Conservation (phyloP, 2,329 filamentous ascomycete genomes). For the Alternaria ventricosa region DNA sequence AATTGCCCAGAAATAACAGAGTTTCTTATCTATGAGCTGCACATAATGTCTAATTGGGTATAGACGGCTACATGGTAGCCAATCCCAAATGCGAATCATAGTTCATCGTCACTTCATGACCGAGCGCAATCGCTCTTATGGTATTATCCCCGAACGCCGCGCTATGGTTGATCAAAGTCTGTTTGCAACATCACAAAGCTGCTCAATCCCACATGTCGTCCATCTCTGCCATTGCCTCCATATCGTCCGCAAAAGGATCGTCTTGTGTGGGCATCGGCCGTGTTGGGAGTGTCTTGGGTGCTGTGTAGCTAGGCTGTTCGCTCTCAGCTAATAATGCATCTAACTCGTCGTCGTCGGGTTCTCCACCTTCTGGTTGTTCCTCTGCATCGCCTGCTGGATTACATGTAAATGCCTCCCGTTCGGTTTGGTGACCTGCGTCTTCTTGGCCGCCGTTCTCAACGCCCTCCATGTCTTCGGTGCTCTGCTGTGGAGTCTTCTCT, state of each 20-base stretch:
- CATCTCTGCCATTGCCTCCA: slow-evolving; percentile 50
- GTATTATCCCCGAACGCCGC: slow-evolving; percentile 25
- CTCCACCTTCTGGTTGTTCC: slow-evolving; percentile 23
- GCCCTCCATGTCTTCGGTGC: slow-evolving; percentile 17
- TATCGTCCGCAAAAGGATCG: slow-evolving; percentile 49
- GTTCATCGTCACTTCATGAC: not conserved
- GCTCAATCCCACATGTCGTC: slow-evolving; percentile 41
- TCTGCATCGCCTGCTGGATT: slow-evolving; percentile 21
- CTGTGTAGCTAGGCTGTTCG: slow-evolving; percentile 11
- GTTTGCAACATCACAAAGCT: slow-evolving; percentile 2
- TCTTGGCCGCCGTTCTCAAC: slow-evolving; percentile 3
- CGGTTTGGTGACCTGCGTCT: not conserved
- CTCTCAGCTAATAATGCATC: slow-evolving; percentile 63
- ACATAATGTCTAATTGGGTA: not conserved
- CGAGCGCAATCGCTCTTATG: not conserved
- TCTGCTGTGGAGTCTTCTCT: slow-evolving; percentile 2
- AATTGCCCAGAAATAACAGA: not conserved
- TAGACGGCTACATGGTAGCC: not conserved
- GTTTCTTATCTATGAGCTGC: not conserved
- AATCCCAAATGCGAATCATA: not conserved
- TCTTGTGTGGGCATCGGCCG: slow-evolving; percentile 24
- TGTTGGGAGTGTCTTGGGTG: slow-evolving; percentile 14
- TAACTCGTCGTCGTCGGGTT: slow-evolving; percentile 60
- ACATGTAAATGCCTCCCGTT: not conserved
- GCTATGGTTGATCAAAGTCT: slow-evolving; percentile 27